phyloP scores from a whole-genome alignment of 352 stramenopile genomes.

The Aphanomyces invadans region DNA sequence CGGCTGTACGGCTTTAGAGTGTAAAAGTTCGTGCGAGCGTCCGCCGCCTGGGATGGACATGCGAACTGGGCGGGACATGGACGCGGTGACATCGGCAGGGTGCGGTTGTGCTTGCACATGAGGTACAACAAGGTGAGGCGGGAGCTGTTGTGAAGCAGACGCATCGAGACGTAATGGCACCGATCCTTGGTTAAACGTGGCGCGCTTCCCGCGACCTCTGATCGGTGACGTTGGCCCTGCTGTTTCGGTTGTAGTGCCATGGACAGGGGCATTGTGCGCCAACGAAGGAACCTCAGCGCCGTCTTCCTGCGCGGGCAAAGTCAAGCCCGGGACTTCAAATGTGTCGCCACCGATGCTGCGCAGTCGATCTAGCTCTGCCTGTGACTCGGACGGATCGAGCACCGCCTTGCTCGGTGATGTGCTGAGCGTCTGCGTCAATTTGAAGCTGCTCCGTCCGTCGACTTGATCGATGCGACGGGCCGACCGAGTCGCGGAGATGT shows the following conservation, averaged over 20 bases:
- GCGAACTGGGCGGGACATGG: neutral
- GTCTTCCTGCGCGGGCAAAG: too few species aligned
- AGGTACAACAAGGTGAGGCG: too few species aligned
- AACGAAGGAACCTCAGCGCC: too few species aligned
- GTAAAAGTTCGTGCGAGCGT: too few species aligned
- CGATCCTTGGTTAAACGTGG: neutral
- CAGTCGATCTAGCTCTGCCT: neutral
- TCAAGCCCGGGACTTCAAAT: neutral
- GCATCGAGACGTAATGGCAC: neutral
- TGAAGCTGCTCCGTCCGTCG: neutral
- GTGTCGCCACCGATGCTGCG: too few species aligned
- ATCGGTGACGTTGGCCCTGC: neutral
- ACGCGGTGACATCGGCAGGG: too few species aligned
- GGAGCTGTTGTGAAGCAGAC: neutral
- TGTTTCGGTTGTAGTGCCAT: neutral
- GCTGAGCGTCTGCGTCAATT: neutral
- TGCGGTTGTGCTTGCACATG: too few species aligned
- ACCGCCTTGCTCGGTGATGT: neutral
- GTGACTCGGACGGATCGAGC: neutral
- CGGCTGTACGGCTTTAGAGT: too few species aligned
- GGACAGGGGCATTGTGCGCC: too few species aligned
- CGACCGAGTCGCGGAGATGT: neutral
- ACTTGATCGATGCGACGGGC: neutral
- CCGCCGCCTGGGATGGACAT: neutral
- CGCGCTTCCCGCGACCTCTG: neutral